Evolutionary conservation across 345 rosid genomes (phyloP), one percentile per base, ranked within the genome.

Genomic region (Salix arbutifolia): DNA sequence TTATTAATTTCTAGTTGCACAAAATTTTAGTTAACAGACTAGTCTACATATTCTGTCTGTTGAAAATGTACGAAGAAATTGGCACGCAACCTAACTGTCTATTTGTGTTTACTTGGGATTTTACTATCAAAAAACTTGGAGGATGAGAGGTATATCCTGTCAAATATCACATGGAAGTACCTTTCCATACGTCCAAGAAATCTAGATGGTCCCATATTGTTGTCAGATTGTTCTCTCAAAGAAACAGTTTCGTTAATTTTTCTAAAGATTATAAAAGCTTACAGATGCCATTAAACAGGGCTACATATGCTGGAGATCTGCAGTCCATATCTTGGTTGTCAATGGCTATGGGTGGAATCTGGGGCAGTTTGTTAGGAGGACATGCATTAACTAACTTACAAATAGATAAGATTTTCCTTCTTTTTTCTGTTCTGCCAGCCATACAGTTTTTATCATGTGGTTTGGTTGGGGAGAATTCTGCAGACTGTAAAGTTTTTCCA

Each of bases 341-440:
- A 42, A 93, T 96, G 95, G 98, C 99, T 52, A 77, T 91, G 74
- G 98, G 99, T 7, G 99, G 97, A 80, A 84, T 94, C 71, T 93
- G 90, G 46, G 97, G 99, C 80, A 93, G 97, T 86, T 65, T 96
- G 74, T 83, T 94, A 40, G 97, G 97, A 78, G 98, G 99, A 81
- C 89, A 88, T 83, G 97, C 98, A 9, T 81, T 92, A 71, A 77
- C 74, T 78, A 94, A 88, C 85, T 82, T 94, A 78, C 79, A 79
- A 77, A 96, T 94, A 73, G 83, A 90, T 46, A 87, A 75, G 38
- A 91, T 92, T 85, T 93, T 96, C 78, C 90, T 96, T 81, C 90
- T 92, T 70, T 96, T 93, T 73, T 79, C 95, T 0, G 72, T 87
- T 67, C 81, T 93, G 50, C 99, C 99, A 12, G 83, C 90, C 75